phyloP scores from a whole-genome alignment of 2,329 filamentous ascomycete genomes.

The Geosmithia flava region DNA sequence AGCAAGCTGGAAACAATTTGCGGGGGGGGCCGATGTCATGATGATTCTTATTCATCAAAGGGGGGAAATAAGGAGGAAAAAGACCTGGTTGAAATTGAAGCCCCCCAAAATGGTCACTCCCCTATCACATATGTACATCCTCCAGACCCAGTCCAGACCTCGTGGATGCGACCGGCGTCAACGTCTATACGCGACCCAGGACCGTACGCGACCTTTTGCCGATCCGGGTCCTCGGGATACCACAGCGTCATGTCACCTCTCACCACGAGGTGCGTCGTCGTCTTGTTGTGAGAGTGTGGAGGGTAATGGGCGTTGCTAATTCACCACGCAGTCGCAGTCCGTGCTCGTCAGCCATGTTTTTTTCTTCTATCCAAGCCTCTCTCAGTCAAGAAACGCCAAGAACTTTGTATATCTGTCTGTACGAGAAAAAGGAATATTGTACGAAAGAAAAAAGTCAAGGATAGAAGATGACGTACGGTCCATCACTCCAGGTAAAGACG shows the following conservation, averaged over 20 bases:
- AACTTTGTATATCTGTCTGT: too few species aligned
- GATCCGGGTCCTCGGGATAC: constrained; percentile 46
- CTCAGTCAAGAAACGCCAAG: too few species aligned
- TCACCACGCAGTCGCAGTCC: too few species aligned
- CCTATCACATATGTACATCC: constrained; percentile 60
- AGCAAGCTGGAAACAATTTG: too few species aligned
- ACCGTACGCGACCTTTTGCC: constrained; percentile 44
- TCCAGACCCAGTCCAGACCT: constrained; percentile 54
- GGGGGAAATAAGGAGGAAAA: too few species aligned
- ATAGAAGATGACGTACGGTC: constrained; percentile 43
- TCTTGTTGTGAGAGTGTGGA: constrained; percentile 50
- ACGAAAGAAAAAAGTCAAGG: too few species aligned
- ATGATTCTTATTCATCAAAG: too few species aligned
- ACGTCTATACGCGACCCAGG: constrained; percentile 54
- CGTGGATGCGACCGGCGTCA: constrained; percentile 48
- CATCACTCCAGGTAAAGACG: constrained; percentile 63
- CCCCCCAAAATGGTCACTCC: too few species aligned
- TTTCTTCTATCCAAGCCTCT: too few species aligned
- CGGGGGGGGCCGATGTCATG: too few species aligned
- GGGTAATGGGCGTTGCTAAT: constrained; percentile 49
- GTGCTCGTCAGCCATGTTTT: background rate
- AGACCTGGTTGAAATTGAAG: too few species aligned
- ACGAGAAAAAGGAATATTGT: too few species aligned
- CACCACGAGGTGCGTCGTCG: constrained; percentile 60
- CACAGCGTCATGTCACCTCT: constrained; percentile 52